Evolutionary conservation across 2,329 filamentous ascomycete genomes (phyloP).

Genomic region (Diaporthe amygdali): DNA sequence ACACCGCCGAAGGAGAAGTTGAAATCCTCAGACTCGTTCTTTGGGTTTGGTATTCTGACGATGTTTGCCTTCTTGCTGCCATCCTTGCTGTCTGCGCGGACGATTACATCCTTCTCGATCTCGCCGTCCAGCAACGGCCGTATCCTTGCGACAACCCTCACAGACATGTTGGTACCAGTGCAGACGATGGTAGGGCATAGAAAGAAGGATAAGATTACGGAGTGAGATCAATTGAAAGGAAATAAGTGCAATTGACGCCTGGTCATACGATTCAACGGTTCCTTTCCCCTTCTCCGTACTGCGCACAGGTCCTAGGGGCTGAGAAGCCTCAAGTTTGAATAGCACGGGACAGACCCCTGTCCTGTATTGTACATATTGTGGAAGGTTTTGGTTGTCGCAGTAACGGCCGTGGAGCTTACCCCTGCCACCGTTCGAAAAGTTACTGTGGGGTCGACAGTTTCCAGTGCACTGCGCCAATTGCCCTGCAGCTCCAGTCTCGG

Average conservation of each 20-base stretch:
- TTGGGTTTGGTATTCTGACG: conserved; percentile 90
- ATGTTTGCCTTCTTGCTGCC: conserved; percentile 67
- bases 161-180: conserved; percentile 54
- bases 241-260: background rate
- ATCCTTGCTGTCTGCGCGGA: conserved; percentile 69
- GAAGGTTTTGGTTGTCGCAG: conserved; percentile 12
- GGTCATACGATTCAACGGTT: background rate
- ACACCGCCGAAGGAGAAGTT: conserved; percentile 95
- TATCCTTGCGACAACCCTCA: conserved; percentile 89
- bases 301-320: background rate
- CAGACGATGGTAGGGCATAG: background rate
- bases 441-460: background rate
- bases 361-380: background rate
- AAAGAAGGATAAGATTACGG: background rate
- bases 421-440: background rate
- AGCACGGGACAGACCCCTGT: background rate
- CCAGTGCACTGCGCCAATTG: background rate
- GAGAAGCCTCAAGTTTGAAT: background rate
- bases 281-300: conserved; percentile 7
- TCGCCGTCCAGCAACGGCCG: conserved; percentile 87
- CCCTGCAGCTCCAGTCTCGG: background rate
- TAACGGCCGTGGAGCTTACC: background rate
- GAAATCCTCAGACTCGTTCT: conserved; percentile 89
- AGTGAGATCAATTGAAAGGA: background rate
- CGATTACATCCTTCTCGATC: conserved; percentile 85